phyloP scores from a whole-genome alignment of 257 asterid species.

The Lavandula angustifolia region DNA sequence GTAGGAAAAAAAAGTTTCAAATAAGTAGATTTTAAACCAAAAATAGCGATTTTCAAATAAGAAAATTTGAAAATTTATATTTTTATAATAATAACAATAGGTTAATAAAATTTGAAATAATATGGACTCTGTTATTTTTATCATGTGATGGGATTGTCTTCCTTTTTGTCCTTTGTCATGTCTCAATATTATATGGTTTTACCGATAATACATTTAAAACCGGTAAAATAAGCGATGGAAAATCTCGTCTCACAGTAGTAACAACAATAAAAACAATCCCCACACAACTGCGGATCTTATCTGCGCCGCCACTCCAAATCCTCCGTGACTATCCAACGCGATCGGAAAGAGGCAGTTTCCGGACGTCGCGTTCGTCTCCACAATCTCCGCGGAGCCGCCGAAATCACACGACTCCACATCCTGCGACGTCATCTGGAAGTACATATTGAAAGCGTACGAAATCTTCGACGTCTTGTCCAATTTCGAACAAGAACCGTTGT shows the following conservation, averaged over 20 bases:
- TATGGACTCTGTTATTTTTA: no score
- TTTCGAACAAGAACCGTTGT: constrained; percentile 33
- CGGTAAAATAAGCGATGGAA: no score
- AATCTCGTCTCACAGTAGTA: neutral
- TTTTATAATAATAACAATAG: no score
- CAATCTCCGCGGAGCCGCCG: constrained; percentile 50
- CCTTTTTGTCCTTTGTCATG: no score
- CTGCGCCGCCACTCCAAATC: constrained; percentile 9
- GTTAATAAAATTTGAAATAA: no score
- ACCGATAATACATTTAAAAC: no score
- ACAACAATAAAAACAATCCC: neutral
- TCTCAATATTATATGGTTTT: no score
- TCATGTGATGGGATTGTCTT: no score
- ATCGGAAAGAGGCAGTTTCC: constrained; percentile 52
- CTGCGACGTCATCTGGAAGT: constrained; percentile 47
- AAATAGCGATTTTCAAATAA: no score
- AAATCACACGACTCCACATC: constrained; percentile 52
- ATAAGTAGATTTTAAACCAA: no score
- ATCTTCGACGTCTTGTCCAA: constrained; percentile 11
- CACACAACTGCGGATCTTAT: neutral
- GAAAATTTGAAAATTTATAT: no score
- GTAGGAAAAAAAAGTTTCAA: no score
- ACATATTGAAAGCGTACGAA: constrained; percentile 58
- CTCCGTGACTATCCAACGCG: constrained; percentile 41
- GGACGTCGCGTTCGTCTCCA: constrained; percentile 38